These are phyloP conservation scores for Leishmania major DNA, from an alignment of 208 protist species.

Conservation along the genomic window DNA sequence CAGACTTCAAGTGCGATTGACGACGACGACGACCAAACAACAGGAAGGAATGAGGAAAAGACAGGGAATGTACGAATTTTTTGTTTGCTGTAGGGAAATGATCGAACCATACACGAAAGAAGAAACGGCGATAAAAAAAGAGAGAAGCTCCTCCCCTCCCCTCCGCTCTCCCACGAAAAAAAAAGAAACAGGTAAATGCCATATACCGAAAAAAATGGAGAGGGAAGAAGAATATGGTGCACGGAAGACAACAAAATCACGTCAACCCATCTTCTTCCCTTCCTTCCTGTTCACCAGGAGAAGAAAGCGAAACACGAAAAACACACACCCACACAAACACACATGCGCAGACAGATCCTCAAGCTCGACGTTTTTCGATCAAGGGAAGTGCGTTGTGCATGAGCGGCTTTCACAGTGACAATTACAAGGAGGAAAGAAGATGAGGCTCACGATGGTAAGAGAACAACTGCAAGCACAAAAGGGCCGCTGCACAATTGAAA, in stretches of 20 bases:
- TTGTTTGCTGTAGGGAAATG: slow-evolving; percentile 9
- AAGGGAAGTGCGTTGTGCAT: not conserved
- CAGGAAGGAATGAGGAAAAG: not conserved
- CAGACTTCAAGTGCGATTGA: not conserved
- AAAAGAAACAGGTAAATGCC: slow-evolving; percentile 7
- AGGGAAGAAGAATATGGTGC: not conserved
- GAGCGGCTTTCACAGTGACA: not conserved
- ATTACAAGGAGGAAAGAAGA: not conserved
- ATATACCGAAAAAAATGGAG: slow-evolving; percentile 10
- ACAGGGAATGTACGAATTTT: not conserved
- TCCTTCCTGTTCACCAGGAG: not conserved
- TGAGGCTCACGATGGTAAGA: not conserved
- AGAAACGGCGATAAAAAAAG: not conserved
- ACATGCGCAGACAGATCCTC: not conserved
- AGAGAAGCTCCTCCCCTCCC: not conserved
- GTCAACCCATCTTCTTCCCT: not conserved
- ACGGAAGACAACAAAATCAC: not conserved
- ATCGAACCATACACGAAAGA: not conserved
- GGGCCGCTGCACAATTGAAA: not conserved
- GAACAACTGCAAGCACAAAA: not conserved
- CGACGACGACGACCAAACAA: not conserved
- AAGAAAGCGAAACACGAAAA: slow-evolving; percentile 11
- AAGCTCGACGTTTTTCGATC: not conserved
- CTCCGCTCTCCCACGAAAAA: not conserved
- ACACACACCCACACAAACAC: slow-evolving; percentile 12